A percentile compares a stretch with the other conserved stretches of the same genome.
phyloP scores from a whole-genome alignment of 1,139 yeast species.

The Geotrichum candidum region DNA sequence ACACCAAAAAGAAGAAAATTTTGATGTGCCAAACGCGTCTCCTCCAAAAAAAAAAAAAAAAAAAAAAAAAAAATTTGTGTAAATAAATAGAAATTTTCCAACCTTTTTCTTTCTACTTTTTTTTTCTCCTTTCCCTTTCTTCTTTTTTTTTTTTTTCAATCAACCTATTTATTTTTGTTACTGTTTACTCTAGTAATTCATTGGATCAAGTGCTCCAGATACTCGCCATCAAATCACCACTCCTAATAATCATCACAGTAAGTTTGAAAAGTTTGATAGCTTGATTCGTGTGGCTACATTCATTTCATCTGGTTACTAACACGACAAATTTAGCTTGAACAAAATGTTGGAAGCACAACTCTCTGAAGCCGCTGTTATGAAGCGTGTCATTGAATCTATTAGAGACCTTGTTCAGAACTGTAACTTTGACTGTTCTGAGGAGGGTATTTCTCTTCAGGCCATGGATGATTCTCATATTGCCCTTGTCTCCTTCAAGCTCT shows the following conservation, averaged over 20 bases:
- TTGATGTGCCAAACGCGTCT: not conserved
- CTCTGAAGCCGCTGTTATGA: conserved; percentile 84
- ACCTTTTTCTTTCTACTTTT: not conserved
- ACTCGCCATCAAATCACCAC: not conserved
- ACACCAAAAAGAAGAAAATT: not conserved
- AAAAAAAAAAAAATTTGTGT: conserved; percentile 2
- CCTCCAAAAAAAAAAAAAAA: conserved; percentile 1
- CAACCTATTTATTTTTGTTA: not conserved
- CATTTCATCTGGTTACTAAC: not conserved
- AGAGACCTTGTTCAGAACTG: conserved; percentile 91
- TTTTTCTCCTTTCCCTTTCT: not conserved
- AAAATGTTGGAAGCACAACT: conserved; percentile 95
- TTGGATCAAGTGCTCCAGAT: not conserved
- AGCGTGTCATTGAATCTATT: conserved; percentile 79
- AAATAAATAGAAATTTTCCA: not conserved
- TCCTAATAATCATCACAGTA: not conserved
- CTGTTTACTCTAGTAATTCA: not conserved
- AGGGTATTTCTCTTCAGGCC: conserved; percentile 94
- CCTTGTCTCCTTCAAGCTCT: conserved; percentile 80
- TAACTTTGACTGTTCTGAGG: conserved; percentile 92
- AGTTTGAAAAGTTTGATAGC: not conserved
- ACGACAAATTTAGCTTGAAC: not conserved
- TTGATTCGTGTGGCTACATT: not conserved
- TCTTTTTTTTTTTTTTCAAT: not conserved
- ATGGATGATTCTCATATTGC: conserved; percentile 96